Percentiles rank a stretch among this genome's conserved stretches.
phyloP scores from a whole-genome alignment of 2,329 filamentous ascomycete genomes.

The Cladosporium halotolerans region DNA sequence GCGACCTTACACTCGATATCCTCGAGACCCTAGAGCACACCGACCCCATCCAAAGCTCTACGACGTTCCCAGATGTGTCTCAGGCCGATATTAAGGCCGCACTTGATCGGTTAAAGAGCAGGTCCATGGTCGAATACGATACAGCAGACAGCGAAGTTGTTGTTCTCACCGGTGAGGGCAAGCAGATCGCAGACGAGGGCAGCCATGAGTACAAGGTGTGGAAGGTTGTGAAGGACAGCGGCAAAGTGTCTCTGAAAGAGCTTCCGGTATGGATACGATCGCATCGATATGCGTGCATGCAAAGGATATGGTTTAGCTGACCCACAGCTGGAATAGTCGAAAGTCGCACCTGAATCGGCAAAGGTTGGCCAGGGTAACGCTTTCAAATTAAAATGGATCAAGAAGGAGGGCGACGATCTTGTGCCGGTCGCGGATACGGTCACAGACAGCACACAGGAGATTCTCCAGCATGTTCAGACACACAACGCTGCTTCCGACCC shows the following conservation, averaged over 20 bases:
- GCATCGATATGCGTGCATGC: neutral
- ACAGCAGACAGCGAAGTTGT: slow-evolving; percentile 74
- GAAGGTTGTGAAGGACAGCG: slow-evolving; percentile 41
- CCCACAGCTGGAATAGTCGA: slow-evolving; percentile 36
- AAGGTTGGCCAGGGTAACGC: slow-evolving; percentile 92
- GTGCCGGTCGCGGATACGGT: slow-evolving; percentile 62
- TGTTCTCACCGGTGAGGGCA: slow-evolving; percentile 69
- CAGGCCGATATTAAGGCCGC: slow-evolving; percentile 67
- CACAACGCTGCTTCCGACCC: slow-evolving; percentile 63
- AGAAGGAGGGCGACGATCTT: slow-evolving; percentile 53
- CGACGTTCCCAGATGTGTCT: slow-evolving; percentile 27
- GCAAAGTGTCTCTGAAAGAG: slow-evolving; percentile 42
- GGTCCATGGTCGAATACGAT: slow-evolving; percentile 82
- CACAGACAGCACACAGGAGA: slow-evolving; percentile 69
- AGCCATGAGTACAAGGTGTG: slow-evolving; percentile 48
- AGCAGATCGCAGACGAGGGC: slow-evolving; percentile 58
- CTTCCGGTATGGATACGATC: slow-evolving; percentile 32
- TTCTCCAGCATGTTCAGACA: slow-evolving; percentile 66
- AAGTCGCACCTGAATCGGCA: slow-evolving; percentile 66
- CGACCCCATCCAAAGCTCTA: slow-evolving; percentile 26
- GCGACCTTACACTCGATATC: slow-evolving; percentile 67
- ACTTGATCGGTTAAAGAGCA: slow-evolving; percentile 75
- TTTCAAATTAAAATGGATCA: slow-evolving; percentile 69
- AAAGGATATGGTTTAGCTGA: neutral
- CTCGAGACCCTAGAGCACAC: slow-evolving; percentile 58